These are phyloP conservation scores for Yamadazyma nakazawae DNA, from an alignment of 805 yeast species.

Conservation along the genomic window DNA sequence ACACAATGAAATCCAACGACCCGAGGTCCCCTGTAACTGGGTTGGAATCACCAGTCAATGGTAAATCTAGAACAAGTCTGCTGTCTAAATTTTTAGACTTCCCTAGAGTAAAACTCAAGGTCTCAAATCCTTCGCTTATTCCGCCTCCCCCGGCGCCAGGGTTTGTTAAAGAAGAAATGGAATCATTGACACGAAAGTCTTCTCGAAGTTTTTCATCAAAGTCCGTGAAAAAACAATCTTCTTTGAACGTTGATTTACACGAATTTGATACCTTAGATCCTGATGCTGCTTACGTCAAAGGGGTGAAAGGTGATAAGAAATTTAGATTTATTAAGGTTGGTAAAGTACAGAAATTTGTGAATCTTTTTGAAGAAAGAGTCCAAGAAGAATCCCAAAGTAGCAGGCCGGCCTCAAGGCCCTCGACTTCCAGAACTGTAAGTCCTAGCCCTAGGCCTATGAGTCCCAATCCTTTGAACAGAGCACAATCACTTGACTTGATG, in stretches of 20 bases:
- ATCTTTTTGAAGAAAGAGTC: constrained; percentile 38
- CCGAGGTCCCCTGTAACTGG: neutral
- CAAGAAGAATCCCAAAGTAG: constrained; percentile 10
- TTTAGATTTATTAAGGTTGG: constrained; percentile 45
- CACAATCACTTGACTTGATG: neutral
- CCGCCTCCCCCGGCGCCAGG: constrained; percentile 6
- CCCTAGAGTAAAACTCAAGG: constrained; percentile 10
- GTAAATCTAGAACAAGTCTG: neutral
- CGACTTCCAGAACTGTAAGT: constrained; percentile 9
- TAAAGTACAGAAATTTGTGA: constrained; percentile 44
- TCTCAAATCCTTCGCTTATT: constrained; percentile 9
- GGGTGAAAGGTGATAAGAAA: constrained; percentile 40
- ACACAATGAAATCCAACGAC: neutral
- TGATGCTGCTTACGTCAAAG: constrained; percentile 32
- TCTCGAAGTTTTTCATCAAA: constrained; percentile 8
- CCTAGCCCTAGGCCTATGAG: constrained; percentile 4
- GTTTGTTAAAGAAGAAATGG: constrained; percentile 2
- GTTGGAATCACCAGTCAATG: neutral
- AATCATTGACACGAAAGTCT: constrained; percentile 3
- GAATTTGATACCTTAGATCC: constrained; percentile 12
- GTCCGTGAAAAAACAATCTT: constrained; percentile 9
- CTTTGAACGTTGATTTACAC: constrained; percentile 11
- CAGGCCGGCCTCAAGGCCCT: constrained; percentile 4
- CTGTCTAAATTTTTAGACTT: neutral
- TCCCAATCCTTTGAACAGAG: neutral